Conservation (phyloP, 148 eudicot species). For the Vaccinium corymbosum region DNA sequence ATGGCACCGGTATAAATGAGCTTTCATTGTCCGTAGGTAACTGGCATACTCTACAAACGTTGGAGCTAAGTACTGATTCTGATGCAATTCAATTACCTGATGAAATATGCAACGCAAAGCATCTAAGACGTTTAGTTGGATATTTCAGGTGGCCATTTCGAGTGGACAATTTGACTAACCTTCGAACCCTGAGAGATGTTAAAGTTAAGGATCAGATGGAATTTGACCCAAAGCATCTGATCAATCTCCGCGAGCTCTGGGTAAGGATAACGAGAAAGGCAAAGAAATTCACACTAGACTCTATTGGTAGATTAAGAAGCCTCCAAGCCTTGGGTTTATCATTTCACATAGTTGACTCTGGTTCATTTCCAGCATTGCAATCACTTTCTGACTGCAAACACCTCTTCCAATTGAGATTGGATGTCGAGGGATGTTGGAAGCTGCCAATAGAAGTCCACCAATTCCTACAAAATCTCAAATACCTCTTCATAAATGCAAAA, state of each 20-base stretch:
- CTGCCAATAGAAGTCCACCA: neutral
- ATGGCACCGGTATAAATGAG: neutral
- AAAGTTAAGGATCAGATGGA: neutral
- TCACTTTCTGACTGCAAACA: neutral
- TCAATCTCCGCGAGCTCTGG: neutral
- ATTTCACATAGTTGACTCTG: neutral
- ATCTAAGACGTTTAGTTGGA: neutral
- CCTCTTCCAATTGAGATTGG: neutral
- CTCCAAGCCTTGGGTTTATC: neutral
- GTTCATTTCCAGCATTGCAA: neutral
- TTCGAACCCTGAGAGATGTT: neutral
- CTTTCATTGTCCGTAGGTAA: neutral
- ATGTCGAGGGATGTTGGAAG: neutral
- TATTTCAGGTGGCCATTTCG: neutral
- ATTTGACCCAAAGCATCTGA: neutral
- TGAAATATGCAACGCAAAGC: neutral
- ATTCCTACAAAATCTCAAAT: neutral
- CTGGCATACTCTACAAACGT: neutral
- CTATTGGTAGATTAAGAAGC: neutral
- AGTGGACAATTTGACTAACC: neutral
- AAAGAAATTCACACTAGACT: neutral
- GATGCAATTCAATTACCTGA: neutral
- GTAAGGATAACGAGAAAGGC: neutral
- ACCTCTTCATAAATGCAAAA: neutral
- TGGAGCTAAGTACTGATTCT: too few relatives aligned